Percentiles rank a stretch among this genome's conserved stretches.
phyloP scores from a whole-genome alignment of 305 asterid genomes.

The Solanum aculeatissimum region DNA sequence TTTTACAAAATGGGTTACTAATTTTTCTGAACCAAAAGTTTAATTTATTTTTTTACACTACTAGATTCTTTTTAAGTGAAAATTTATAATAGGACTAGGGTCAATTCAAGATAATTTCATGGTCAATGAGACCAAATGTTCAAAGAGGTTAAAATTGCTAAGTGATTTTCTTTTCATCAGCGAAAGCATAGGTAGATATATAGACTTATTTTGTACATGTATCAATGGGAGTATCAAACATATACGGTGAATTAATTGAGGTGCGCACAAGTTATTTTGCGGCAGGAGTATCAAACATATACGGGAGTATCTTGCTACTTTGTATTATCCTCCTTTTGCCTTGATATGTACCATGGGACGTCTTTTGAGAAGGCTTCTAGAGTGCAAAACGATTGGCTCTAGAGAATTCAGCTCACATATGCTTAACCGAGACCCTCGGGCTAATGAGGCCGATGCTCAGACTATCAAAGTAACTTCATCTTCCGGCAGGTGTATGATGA shows the following conservation, averaged over 20 bases:
- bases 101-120: background rate
- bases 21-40: background rate
- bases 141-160: background rate
- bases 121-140: background rate
- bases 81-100: background rate
- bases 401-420: constrained; percentile 89
- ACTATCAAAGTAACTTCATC: constrained; percentile 81
- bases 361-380: constrained; percentile 84
- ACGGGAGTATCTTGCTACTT: constrained; percentile 60
- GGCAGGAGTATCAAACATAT: no score
- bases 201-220: background rate
- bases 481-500: constrained; percentile 98
- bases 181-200: background rate
- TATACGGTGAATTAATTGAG: background rate
- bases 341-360: constrained; percentile 61
- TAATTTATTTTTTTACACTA: background rate
- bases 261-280: background rate
- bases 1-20: background rate
- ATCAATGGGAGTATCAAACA: background rate
- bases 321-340: constrained; percentile 86
- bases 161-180: background rate
- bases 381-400: constrained; percentile 72
- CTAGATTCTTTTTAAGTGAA: background rate
- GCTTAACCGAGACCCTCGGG: constrained; percentile 99
- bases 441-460: constrained; percentile 91